Percentiles rank a stretch among this genome's conserved stretches.
phyloP scores from a whole-genome alignment of 2,329 filamentous ascomycete genomes.

The Zymoseptoria passerinii region DNA sequence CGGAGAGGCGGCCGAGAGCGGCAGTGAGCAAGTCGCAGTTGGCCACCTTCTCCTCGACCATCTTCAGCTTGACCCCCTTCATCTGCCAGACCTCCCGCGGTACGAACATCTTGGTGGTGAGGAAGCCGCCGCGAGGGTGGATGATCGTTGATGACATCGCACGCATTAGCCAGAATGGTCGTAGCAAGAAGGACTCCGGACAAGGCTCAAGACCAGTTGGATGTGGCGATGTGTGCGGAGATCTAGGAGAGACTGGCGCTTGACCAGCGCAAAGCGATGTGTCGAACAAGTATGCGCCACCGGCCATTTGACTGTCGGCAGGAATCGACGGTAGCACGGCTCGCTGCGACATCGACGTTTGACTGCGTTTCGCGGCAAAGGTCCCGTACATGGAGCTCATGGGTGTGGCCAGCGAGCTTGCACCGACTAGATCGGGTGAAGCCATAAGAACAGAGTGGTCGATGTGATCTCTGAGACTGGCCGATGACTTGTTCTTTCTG shows the following conservation, averaged over 20 bases:
- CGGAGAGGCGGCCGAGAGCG: conserved; percentile 60
- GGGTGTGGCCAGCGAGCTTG: conserved; percentile 64
- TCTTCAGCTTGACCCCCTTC: conserved; percentile 85
- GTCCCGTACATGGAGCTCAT: conserved; percentile 58
- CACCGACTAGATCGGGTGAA: conserved; percentile 50
- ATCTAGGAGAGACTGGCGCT: conserved; percentile 24
- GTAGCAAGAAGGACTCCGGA: conserved; percentile 77
- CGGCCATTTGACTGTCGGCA: conserved; percentile 48
- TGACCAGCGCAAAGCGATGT: conserved; percentile 31
- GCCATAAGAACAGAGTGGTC: conserved; percentile 62
- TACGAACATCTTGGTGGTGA: conserved; percentile 86
- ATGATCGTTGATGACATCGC: conserved; percentile 86
- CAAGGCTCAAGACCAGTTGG: conserved; percentile 83
- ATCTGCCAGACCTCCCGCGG: conserved; percentile 90
- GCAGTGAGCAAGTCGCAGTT: conserved; percentile 88
- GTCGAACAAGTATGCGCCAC: conserved; percentile 75
- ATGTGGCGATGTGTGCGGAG: conserved; percentile 42
- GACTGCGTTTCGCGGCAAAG: conserved; percentile 34
- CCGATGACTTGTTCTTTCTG: conserved; percentile 44
- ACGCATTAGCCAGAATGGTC: conserved; percentile 97
- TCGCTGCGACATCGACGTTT: conserved; percentile 24
- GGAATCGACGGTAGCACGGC: conserved; percentile 29
- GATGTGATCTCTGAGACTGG: conserved; percentile 53
- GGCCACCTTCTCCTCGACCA: conserved; percentile 84
- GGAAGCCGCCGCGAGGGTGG: conserved; percentile 83